Evolutionary conservation across 1,284 basidiomycete species (phyloP).

Genomic region (Abortiporus biennis): DNA sequence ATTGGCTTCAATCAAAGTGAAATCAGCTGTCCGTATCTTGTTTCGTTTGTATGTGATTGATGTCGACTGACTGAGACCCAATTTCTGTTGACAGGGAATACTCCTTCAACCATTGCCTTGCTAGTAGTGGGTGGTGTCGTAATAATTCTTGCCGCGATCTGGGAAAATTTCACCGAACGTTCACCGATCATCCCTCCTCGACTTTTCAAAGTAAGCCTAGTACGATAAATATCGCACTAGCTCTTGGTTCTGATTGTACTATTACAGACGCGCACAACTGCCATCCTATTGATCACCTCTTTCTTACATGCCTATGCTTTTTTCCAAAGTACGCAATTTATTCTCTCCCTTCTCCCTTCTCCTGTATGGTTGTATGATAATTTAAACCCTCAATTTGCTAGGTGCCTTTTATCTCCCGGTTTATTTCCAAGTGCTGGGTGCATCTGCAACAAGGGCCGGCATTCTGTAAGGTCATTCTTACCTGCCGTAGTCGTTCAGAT

Average conservation of each 20-base stretch:
- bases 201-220: constrained; percentile 50
- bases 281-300: constrained; percentile 48
- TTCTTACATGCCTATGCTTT: constrained; percentile 67
- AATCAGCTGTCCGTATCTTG: constrained; percentile 40
- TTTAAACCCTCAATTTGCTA: constrained; percentile 10
- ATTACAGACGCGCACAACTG: constrained; percentile 65
- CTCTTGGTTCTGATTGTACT: neutral
- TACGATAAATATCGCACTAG: neutral
- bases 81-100: constrained; percentile 18
- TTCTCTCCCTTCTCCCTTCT: neutral
- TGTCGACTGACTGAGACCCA: neutral
- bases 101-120: constrained; percentile 56
- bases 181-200: constrained; percentile 75
- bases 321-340: constrained; percentile 30
- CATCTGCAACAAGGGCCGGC: constrained; percentile 66
- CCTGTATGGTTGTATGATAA: neutral
- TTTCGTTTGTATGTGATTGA: neutral
- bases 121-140: constrained; percentile 57
- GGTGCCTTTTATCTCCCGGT: constrained; percentile 65
- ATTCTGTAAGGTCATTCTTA: constrained; percentile 38
- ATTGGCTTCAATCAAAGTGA: constrained; percentile 75
- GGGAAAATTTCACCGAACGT: constrained; percentile 62
- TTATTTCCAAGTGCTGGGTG: constrained; percentile 71
- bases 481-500: neutral
- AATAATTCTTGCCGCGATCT: constrained; percentile 47